phyloP scores from a whole-genome alignment of 176 grass and related monocot species.

The Saccharum spontaneum region DNA sequence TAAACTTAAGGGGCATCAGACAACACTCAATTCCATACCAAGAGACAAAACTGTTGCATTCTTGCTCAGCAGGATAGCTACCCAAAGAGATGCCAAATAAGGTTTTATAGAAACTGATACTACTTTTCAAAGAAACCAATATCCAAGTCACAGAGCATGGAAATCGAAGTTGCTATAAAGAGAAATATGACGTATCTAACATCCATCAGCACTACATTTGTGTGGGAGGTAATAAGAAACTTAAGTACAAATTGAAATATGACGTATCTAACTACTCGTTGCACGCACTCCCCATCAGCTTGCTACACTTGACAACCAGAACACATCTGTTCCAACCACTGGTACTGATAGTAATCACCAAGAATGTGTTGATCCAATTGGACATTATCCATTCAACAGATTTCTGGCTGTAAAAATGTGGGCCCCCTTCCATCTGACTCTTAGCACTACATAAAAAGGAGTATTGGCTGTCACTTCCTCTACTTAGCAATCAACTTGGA shows the following conservation, averaged over 20 bases:
- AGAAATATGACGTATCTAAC: constrained; percentile 10
- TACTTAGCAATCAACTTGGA: not conserved
- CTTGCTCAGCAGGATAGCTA: not conserved
- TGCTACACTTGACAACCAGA: not conserved
- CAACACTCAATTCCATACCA: not conserved
- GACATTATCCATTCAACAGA: not conserved
- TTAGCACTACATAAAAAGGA: not conserved
- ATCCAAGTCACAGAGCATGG: not conserved
- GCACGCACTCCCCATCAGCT: not conserved
- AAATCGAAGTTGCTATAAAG: not conserved
- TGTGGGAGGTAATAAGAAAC: not conserved
- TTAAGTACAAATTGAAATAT: not conserved
- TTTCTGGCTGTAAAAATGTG: not conserved
- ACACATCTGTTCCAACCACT: not conserved
- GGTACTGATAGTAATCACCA: not conserved
- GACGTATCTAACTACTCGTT: not conserved
- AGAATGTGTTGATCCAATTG: not conserved
- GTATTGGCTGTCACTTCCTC: not conserved
- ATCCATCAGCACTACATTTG: not conserved
- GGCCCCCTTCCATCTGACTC: not conserved
- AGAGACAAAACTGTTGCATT: not conserved
- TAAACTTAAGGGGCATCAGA: not conserved
- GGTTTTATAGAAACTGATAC: not conserved
- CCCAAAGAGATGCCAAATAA: not conserved
- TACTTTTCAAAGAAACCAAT: not conserved